A percentile compares a stretch with the other conserved stretches of the same genome.
These are phyloP conservation scores for Dalechampia spathulata DNA, from an alignment of 441 rosid genomes.

Conservation along the genomic window DNA sequence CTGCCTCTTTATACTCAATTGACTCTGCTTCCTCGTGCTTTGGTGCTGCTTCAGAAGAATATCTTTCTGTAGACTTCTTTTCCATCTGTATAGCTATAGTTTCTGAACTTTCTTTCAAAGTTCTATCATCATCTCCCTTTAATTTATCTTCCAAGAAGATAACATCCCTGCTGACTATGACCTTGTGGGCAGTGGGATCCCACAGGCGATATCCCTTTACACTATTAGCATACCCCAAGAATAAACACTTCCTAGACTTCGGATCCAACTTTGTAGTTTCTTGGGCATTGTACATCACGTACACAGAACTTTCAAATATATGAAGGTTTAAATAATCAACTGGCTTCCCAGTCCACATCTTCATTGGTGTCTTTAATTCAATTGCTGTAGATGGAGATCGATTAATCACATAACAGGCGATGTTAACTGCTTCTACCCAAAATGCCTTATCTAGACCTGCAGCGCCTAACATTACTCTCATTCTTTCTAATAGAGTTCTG, in stretches of 20 bases:
- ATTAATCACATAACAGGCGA: neutral
- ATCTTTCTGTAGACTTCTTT: neutral
- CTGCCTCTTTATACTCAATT: neutral
- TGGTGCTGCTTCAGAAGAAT: neutral
- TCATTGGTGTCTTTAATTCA: neutral
- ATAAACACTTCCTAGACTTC: neutral
- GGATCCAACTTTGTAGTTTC: neutral
- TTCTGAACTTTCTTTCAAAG: neutral
- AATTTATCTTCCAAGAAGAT: neutral
- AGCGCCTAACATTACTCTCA: neutral
- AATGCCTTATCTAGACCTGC: neutral
- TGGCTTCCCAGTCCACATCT: too few relatives aligned
- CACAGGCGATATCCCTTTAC: neutral
- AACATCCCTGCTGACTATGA: neutral
- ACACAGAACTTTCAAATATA: neutral
- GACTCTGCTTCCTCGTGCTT: neutral
- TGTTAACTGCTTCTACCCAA: neutral
- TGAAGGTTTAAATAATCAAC: neutral
- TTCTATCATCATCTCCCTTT: neutral
- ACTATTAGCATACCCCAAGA: neutral
- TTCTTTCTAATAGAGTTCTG: conserved; percentile 4
- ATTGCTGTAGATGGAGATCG: neutral
- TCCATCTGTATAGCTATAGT: neutral
- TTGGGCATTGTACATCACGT: conserved; percentile 6
- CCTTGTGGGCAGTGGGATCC: neutral